Evolutionary conservation across 1,284 basidiomycete genomes (phyloP).

Genomic region (Apiotrichum sp.): DNA sequence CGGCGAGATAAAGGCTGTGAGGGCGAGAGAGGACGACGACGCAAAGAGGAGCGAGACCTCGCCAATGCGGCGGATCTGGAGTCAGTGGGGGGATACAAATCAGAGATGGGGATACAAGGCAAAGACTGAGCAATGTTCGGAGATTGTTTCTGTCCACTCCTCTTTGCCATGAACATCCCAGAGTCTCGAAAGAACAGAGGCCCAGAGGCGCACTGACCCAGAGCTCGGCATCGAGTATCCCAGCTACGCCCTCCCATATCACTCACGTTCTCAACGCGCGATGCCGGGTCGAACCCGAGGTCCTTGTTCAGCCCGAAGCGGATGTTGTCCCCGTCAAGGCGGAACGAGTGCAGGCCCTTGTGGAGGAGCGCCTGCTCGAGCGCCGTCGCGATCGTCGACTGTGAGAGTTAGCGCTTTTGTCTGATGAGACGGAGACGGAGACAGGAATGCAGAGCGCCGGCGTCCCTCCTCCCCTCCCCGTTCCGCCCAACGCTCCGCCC

Average conservation of each 20-base stretch:
- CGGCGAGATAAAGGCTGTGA: constrained; percentile 99
- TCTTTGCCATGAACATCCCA: too few species aligned
- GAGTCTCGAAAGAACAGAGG: too few species aligned
- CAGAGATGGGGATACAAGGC: neutral
- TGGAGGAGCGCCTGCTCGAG: constrained; percentile 94
- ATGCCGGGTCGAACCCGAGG: constrained; percentile 91
- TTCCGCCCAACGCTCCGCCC: too few species aligned
- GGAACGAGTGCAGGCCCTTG: constrained; percentile 76
- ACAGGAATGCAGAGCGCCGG: too few species aligned
- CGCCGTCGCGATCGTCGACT: constrained; percentile 97
- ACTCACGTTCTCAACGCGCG: constrained; percentile 79
- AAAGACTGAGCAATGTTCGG: too few species aligned
- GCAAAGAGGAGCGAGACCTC: constrained; percentile 96
- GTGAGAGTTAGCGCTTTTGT: neutral
- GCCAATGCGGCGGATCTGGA: constrained; percentile 79
- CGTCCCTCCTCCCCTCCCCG: too few species aligned
- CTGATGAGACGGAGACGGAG: too few species aligned
- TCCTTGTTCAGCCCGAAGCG: constrained; percentile 98
- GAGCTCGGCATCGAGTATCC: too few species aligned
- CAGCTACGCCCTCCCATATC: too few species aligned
- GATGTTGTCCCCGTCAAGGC: constrained; percentile 95
- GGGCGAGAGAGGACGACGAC: constrained; percentile 73
- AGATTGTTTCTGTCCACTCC: too few species aligned
- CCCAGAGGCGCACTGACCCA: too few species aligned
- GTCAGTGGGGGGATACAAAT: neutral